Base-by-base conservation (phyloP, 1,139 yeast genomes). In the Protomyces lactucae-debilis region DNA sequence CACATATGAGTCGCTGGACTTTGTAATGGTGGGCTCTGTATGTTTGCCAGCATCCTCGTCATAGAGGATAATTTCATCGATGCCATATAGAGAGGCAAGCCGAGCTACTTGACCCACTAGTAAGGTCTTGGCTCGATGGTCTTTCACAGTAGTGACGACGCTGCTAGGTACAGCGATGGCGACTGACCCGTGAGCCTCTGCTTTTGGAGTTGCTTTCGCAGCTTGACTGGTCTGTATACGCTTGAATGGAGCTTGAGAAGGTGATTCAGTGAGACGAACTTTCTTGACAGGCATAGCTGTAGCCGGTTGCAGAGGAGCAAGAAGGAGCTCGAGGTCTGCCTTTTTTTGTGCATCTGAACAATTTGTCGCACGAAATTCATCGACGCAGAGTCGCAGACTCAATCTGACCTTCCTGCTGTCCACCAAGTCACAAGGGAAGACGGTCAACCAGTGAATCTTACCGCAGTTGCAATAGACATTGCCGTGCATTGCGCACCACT, bases 161-260 rank as follows among this genome's bases (percentile, higher is more conserved):
- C 67, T 66, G 10, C 67, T 64, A 1, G 67, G 67, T 10, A 65
- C 32, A 12, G 67, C 67, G 18, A 65, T 35, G n/a, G 67, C 52
- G 6, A 65, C 56, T 36, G 60, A 43, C 8, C 48, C 48, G 21
- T 18, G 28, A 10, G 21, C 8, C 16, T 39, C 43, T 39, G n/a
- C 48, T 2, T 18, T 43, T 18, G 8, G 8, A 28, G 32, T 28
- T 1, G 8, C 32, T 5, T 6, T 28, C 8, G 32, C 32, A 28
- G 32, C 32, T 5, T 28, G 32, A 28, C 8, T 28, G 32, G 8
- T 5, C 5, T 0, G 32, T 1, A 4, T 6, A 21, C 23, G 23
- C 8, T 28, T 28, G 9, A 3, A 0, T 28, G 9, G 32, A 28
- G 32, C 8, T 28, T 28, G 5, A 2, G 32, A 28, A 6, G 8